phyloP scores from a whole-genome alignment of 768 basidiomycete genomes.

The Tricholoma hemisulphureum region DNA sequence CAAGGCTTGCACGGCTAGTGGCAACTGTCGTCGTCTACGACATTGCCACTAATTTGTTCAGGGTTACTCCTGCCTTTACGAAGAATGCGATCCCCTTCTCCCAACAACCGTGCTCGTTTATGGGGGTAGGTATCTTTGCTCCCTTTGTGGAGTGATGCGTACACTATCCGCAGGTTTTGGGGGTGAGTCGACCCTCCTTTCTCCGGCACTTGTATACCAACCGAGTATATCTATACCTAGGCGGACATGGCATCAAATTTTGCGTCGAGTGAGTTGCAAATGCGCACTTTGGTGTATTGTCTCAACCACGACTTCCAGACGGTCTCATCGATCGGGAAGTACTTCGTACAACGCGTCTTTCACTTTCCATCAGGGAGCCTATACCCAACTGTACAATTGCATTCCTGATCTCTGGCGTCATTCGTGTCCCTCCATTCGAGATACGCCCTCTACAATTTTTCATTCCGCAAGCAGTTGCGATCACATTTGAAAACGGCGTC shows the following conservation, averaged over 20 bases:
- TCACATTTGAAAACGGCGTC: constrained; percentile 34
- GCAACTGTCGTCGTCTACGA: constrained; percentile 22
- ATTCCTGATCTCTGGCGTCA: constrained; percentile 34
- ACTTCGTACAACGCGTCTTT: constrained; percentile 21
- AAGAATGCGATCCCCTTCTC: constrained; percentile 7
- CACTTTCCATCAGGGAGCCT: constrained; percentile 26
- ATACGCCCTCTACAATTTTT: constrained; percentile 25
- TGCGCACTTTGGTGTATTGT: neutral
- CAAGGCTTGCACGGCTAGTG: constrained; percentile 13
- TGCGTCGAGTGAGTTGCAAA: constrained; percentile 30
- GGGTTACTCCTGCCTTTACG: constrained; percentile 16
- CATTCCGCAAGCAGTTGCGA: constrained; percentile 29
- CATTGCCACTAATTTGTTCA: constrained; percentile 13
- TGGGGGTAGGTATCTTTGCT: constrained; percentile 1
- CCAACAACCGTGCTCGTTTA: constrained; percentile 13
- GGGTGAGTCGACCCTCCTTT: no score
- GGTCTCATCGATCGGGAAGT: constrained; percentile 26
- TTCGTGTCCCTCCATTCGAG: constrained; percentile 22
- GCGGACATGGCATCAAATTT: constrained; percentile 37
- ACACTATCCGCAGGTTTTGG: constrained; percentile 34
- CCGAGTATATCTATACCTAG: constrained; percentile 12
- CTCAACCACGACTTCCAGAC: constrained; percentile 17
- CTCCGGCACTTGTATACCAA: no score
- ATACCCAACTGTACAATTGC: constrained; percentile 34
- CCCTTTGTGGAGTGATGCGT: constrained; percentile 28